phyloP scores from a whole-genome alignment of 2,329 filamentous ascomycete genomes.

The Neofusicoccum ribis region DNA sequence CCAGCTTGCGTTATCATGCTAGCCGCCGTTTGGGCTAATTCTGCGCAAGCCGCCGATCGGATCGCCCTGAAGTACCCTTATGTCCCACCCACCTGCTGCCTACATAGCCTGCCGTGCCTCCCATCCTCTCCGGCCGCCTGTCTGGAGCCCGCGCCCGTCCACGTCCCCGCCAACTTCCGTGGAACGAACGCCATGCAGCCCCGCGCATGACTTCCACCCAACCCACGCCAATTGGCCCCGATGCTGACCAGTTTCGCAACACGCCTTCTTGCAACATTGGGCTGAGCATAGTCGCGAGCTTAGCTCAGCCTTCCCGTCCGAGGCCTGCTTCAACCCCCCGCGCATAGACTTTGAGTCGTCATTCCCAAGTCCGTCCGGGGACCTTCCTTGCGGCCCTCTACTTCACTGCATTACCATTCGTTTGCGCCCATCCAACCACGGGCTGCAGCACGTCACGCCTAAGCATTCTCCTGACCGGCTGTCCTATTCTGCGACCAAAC shows the following conservation, averaged over 20 bases:
- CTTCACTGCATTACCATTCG: neutral
- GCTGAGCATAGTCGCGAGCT: constrained; percentile 10
- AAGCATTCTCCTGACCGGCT: neutral
- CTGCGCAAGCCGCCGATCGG: constrained; percentile 5
- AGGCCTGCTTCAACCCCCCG: neutral
- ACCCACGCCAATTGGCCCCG: constrained; percentile 17
- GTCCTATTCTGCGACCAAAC: neutral
- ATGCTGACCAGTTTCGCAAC: constrained; percentile 10
- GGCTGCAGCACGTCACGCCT: neutral
- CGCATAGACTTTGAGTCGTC: neutral
- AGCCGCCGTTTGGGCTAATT: constrained; percentile 18
- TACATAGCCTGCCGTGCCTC: constrained; percentile 10
- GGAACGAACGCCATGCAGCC: constrained; percentile 18
- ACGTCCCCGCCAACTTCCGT: constrained; percentile 13
- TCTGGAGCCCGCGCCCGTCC: constrained; percentile 11
- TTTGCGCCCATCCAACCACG: neutral
- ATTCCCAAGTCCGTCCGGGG: neutral
- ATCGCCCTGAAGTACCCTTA: constrained; percentile 17
- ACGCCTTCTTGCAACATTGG: neutral
- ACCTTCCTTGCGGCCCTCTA: neutral
- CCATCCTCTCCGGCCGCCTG: neutral
- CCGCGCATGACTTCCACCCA: constrained; percentile 8
- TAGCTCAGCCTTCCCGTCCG: neutral
- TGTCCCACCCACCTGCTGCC: constrained; percentile 9
- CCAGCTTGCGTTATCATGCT: constrained; percentile 18